A percentile compares a stretch with the other conserved stretches of the same genome.
Conservation (phyloP, 768 basidiomycete species). For the Termitomyces sp. region DNA sequence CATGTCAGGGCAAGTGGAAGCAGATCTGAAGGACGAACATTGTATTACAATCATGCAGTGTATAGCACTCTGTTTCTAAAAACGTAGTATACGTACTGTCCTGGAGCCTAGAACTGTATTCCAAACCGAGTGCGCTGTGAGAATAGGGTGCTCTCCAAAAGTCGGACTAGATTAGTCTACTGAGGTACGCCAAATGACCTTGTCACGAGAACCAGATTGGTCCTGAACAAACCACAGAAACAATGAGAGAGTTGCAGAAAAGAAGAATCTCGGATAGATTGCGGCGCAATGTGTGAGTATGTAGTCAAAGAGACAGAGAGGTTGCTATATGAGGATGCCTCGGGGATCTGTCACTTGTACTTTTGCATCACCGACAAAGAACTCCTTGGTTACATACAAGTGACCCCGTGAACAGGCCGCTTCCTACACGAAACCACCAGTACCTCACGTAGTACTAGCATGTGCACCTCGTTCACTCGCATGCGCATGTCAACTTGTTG, state of each 20-base stretch:
- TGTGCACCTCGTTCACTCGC: not conserved
- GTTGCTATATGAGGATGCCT: not conserved
- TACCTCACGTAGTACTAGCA: not conserved
- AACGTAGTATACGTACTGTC: not conserved
- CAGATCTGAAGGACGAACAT: not conserved
- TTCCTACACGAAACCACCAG: not conserved
- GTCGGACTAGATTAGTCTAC: not conserved
- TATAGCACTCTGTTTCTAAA: not conserved
- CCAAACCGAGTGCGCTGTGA: not conserved
- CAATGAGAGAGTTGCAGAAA: not conserved
- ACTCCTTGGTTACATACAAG: not conserved
- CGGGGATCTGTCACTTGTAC: constrained; percentile 1
- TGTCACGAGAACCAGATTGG: not conserved
- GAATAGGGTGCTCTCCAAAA: not conserved
- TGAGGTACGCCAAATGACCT: not conserved
- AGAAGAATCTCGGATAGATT: constrained; percentile 8
- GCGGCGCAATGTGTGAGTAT: constrained; percentile 1
- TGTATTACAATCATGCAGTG: not conserved
- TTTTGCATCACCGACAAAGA: not conserved
- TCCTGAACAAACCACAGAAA: not conserved
- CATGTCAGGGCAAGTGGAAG: not conserved
- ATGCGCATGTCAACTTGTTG: not conserved
- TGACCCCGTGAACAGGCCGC: not conserved
- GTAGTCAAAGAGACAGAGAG: not conserved
- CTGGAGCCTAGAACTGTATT: not conserved